Conservation (phyloP, 2,329 filamentous ascomycete genomes). For the Lasiodiplodia sp. region DNA sequence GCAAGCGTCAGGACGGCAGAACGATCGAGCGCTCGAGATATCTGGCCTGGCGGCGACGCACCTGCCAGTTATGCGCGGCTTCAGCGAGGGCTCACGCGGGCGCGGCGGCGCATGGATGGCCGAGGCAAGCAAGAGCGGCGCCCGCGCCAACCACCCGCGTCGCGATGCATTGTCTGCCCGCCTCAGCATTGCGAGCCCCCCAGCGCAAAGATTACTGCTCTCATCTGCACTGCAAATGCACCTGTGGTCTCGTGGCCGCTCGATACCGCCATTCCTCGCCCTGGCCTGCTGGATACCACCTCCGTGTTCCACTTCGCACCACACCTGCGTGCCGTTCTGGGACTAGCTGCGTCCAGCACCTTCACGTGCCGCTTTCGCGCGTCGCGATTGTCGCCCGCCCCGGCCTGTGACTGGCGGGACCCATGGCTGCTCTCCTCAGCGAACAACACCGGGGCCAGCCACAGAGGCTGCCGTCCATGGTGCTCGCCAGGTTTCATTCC, state of each 20-base stretch:
- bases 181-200: conserved; percentile 21
- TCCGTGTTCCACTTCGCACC: conserved; percentile 28
- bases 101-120: conserved; percentile 21
- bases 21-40: neutral
- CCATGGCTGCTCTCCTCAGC: conserved; percentile 6
- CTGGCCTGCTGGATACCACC: conserved; percentile 24
- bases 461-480: conserved; percentile 13
- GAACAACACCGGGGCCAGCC: conserved; percentile 18
- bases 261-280: conserved; percentile 24
- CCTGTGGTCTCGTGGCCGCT: conserved; percentile 29
- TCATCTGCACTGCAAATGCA: conserved; percentile 29
- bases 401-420: conserved; percentile 20
- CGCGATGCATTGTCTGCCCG: conserved; percentile 15
- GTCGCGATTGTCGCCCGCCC: conserved; percentile 27
- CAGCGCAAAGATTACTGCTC: conserved; percentile 25
- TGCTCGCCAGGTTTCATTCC: conserved; percentile 25
- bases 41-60: conserved; percentile 1
- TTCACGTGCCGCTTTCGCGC: conserved; percentile 27
- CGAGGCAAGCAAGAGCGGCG: conserved; percentile 23
- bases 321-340: conserved; percentile 24
- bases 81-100: conserved; percentile 13
- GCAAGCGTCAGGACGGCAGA: conserved; percentile 17
- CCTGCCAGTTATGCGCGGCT: neutral
- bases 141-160: conserved; percentile 20
- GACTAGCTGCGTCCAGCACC: conserved; percentile 23